Evolutionary conservation across 2,329 filamentous ascomycete genomes (phyloP), one percentile per base, ranked within the genome.

Genomic region (Phyllosticta citribraziliensis): DNA sequence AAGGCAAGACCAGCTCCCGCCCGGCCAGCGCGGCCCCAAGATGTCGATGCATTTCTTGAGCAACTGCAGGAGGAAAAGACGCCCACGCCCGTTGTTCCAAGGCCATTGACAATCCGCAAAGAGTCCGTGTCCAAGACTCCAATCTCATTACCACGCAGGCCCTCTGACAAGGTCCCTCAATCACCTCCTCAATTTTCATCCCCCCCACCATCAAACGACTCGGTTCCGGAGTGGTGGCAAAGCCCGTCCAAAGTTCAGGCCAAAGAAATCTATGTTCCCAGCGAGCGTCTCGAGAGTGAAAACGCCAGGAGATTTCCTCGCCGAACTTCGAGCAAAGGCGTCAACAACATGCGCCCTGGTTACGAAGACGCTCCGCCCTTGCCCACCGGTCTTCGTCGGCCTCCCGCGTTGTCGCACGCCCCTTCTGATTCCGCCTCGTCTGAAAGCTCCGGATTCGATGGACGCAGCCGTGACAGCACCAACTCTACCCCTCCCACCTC

Each of bases 401-500:
- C 20, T 67, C 70, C 4, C 33, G 64, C 40, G 59, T 68, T 33
- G 5, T 64, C 73, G 2, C 72, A 75, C 58, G 73, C 72, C 19
- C 72, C 73, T 35, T 74, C 72, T 8, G 62, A 75, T 60, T 76
- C 74, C 6, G 73, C 71, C 4, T 75, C 74, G 1, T 69, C 68
- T 17, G 67, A 69, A 5, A 73, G 69, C 61, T 70, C 70, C 47
- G 68, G 69, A 25, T 68, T 69, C 55, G 60, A 62, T 25, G 30
- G 27, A 5, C 66, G 69, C 54, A 75, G 72, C 63, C 40, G 40
- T n/a, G 64, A 64, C 52, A 74, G 73, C 63, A 74, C 72, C 27
- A 68, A 69, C 61, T 76, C 73, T 52, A 76, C 72, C 55, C 72
- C 73, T 5, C 72, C 73, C 11, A 64, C 67, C 51, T 76, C 74